phyloP scores from a whole-genome alignment of 169 alveolate genomes.

The Eimeria brunetti region DNA sequence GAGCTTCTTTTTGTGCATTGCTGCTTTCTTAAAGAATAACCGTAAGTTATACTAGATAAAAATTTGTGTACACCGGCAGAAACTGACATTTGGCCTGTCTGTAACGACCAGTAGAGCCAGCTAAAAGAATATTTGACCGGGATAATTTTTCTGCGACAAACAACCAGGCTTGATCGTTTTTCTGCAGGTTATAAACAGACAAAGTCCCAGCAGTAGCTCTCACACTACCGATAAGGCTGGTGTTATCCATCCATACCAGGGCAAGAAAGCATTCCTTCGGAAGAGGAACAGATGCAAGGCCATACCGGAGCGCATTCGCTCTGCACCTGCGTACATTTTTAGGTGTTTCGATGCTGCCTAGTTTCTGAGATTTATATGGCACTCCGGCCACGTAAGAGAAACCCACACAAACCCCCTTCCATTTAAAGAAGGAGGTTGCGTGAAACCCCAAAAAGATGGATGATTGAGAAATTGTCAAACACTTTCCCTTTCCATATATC shows the following conservation, averaged over 20 bases:
- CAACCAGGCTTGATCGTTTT: background rate
- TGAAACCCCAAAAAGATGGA: too few relatives aligned
- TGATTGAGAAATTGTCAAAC: too few relatives aligned
- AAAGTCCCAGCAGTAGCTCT: constrained; percentile 27
- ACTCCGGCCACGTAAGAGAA: too few relatives aligned
- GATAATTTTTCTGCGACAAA: background rate
- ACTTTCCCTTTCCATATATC: too few relatives aligned
- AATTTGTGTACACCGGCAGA: background rate
- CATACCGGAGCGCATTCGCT: too few relatives aligned
- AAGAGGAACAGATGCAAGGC: too few relatives aligned
- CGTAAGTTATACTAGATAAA: background rate
- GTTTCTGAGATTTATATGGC: too few relatives aligned
- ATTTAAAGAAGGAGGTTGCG: too few relatives aligned
- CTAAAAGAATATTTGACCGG: background rate
- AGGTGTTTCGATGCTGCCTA: too few relatives aligned
- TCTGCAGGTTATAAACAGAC: background rate
- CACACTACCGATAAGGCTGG: background rate
- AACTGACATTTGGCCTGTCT: background rate
- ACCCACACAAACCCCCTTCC: too few relatives aligned
- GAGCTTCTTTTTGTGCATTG: background rate
- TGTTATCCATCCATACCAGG: constrained; percentile 27
- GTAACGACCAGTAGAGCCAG: background rate
- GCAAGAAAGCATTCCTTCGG: background rate
- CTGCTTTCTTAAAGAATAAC: background rate
- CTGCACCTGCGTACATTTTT: too few relatives aligned